Evolutionary conservation across 352 stramenopile genomes (phyloP).

Genomic region (Peronospora tabacina): DNA sequence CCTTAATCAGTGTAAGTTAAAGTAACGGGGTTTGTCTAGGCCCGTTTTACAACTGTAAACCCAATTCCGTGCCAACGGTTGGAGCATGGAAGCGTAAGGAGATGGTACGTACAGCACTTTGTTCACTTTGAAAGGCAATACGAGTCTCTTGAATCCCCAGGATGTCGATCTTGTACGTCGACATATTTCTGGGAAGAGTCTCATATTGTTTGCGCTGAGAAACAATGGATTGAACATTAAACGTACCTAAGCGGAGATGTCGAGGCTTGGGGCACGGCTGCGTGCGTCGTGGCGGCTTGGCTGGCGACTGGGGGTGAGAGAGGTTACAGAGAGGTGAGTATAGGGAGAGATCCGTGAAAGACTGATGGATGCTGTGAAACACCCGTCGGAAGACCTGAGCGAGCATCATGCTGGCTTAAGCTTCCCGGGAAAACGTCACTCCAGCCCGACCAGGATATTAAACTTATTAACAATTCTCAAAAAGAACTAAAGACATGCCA

Average conservation of each 20-base stretch:
- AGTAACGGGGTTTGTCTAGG: too few relatives aligned
- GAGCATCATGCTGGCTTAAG: slow-evolving; percentile 11
- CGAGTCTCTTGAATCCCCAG: too few relatives aligned
- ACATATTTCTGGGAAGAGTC: too few relatives aligned
- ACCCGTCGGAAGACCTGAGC: slow-evolving; percentile 7
- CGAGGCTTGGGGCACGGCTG: background rate
- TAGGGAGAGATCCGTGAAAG: slow-evolving; percentile 11
- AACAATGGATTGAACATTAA: too few relatives aligned
- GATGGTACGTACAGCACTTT: too few relatives aligned
- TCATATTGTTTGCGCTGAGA: too few relatives aligned
- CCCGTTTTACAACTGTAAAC: slow-evolving; percentile 9
- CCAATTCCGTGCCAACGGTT: slow-evolving; percentile 11
- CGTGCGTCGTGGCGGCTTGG: slow-evolving; percentile 4
- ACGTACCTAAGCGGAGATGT: slow-evolving; percentile 10
- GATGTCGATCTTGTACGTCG: too few relatives aligned
- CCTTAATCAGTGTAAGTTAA: too few relatives aligned
- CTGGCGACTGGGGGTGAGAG: slow-evolving; percentile 8
- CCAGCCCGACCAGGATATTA: slow-evolving; percentile 8
- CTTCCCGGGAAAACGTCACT: slow-evolving; percentile 13
- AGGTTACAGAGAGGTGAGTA: slow-evolving; percentile 1
- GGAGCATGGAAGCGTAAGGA: background rate
- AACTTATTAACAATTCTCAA: too few relatives aligned
- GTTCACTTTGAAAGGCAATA: too few relatives aligned
- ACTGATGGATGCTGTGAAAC: slow-evolving; percentile 6
- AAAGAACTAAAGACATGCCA: too few relatives aligned